Evolutionary conservation across 1,139 yeast species (phyloP).

Genomic region (Geotrichum restrictum): DNA sequence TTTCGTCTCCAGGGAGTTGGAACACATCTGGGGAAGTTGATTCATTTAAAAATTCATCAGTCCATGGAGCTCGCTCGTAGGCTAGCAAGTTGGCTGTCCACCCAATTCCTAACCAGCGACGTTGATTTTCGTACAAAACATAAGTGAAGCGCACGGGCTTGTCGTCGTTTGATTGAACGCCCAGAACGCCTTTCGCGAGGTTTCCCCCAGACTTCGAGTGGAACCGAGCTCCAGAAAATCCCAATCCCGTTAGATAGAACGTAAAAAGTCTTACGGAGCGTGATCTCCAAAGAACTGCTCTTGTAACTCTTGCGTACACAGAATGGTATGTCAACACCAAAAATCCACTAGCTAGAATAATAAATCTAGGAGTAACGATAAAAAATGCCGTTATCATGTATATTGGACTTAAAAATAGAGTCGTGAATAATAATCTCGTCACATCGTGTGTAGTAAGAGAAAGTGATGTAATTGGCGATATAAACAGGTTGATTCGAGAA

Average conservation of each 20-base stretch:
- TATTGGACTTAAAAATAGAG: conserved; percentile 78
- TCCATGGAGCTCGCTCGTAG: conserved; percentile 94
- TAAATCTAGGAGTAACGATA: conserved; percentile 65
- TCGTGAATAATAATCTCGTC: conserved; percentile 73
- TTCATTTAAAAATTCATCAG: conserved; percentile 90
- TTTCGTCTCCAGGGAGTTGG: conserved; percentile 71
- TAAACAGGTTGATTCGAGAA: conserved; percentile 67
- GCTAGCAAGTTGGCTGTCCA: conserved; percentile 91
- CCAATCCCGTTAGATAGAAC: conserved; percentile 83
- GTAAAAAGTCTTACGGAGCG: conserved; percentile 63
- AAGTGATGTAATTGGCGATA: conserved; percentile 70
- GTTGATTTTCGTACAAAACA: conserved; percentile 91
- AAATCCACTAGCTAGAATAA: conserved; percentile 58
- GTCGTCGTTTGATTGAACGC: conserved; percentile 53
- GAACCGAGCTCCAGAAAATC: conserved; percentile 56
- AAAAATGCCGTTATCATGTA: conserved; percentile 67
- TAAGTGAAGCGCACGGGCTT: conserved; percentile 83
- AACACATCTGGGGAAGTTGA: conserved; percentile 72
- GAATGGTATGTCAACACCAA: conserved; percentile 80
- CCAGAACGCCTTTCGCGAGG: conserved; percentile 27
- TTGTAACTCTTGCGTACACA: conserved; percentile 71
- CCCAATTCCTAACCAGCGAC: conserved; percentile 97
- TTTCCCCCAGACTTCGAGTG: conserved; percentile 5
- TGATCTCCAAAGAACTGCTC: conserved; percentile 81
- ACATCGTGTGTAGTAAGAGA: conserved; percentile 72